Conservation (phyloP, 495 filamentous ascomycete genomes). For the Neurospora sp. region DNA sequence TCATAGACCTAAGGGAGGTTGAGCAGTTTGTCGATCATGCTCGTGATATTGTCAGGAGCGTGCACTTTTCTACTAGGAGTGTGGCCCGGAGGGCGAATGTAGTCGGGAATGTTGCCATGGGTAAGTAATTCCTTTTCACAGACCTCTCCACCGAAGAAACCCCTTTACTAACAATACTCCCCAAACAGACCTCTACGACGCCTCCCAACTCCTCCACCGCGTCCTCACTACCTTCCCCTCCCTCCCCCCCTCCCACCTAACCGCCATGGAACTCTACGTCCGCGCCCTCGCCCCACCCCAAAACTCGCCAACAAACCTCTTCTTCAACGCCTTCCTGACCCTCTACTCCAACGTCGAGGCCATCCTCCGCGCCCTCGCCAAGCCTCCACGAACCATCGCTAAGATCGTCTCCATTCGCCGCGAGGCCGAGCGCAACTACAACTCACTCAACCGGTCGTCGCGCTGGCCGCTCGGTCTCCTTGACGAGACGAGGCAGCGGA, state of each 20-base stretch:
- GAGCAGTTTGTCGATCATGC: constrained; percentile 88
- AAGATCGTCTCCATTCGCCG: constrained; percentile 55
- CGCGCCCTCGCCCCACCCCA: constrained; percentile 55
- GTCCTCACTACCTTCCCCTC: constrained; percentile 50
- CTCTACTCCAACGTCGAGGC: constrained; percentile 71
- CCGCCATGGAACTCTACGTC: constrained; percentile 65
- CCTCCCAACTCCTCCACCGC: constrained; percentile 48
- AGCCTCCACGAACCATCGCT: constrained; percentile 68
- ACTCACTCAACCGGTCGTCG: constrained; percentile 59
- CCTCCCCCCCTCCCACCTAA: constrained; percentile 56
- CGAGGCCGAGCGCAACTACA: constrained; percentile 63
- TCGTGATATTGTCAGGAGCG: constrained; percentile 72
- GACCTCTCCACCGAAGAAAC: constrained; percentile 16
- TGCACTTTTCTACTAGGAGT: constrained; percentile 71
- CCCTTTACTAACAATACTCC: constrained; percentile 21
- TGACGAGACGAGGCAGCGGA: constrained; percentile 76
- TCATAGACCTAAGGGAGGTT: constrained; percentile 82
- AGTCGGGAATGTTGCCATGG: constrained; percentile 43
- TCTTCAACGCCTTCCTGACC: constrained; percentile 65
- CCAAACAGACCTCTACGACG: constrained; percentile 55
- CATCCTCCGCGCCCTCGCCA: constrained; percentile 67
- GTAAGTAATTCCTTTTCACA: constrained; percentile 31
- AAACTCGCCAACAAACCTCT: constrained; percentile 61
- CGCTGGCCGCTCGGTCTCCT: constrained; percentile 76
- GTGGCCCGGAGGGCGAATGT: constrained; percentile 61